Evolutionary conservation across 1,284 basidiomycete genomes (phyloP).

Genomic region (Ceratobasidium sp.): DNA sequence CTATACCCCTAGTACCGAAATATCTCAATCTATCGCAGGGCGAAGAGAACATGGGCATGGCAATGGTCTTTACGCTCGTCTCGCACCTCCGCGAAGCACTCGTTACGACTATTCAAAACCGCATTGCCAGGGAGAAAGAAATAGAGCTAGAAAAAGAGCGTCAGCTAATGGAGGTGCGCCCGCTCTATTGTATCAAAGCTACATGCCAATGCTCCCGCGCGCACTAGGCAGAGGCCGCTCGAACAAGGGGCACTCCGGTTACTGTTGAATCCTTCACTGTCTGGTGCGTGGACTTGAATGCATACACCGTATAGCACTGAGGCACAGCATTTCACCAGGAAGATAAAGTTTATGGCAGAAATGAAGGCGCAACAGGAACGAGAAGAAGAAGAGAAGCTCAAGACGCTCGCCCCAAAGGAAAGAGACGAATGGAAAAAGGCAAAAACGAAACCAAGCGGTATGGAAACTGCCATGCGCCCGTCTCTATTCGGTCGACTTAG

Average conservation of each 20-base stretch:
- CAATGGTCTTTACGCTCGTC: constrained; percentile 97
- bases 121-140: constrained; percentile 69
- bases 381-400: constrained; percentile 88
- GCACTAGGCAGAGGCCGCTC: constrained; percentile 84
- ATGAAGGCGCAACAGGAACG: constrained; percentile 69
- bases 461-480: constrained; percentile 50
- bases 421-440: constrained; percentile 87
- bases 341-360: constrained; percentile 80
- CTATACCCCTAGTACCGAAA: constrained; percentile 13
- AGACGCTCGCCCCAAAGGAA: constrained; percentile 83
- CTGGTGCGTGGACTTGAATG: constrained; percentile 61
- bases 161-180: constrained; percentile 77
- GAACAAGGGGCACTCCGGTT: constrained; percentile 91
- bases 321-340: constrained; percentile 58
- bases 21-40: constrained; percentile 67
- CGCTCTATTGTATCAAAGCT: not conserved
- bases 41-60: constrained; percentile 93
- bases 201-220: not conserved
- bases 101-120: constrained; percentile 70
- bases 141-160: constrained; percentile 80
- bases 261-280: constrained; percentile 83
- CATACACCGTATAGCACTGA: not conserved
- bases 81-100: constrained; percentile 88
- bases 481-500: constrained; percentile 18
- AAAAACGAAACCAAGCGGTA: constrained; percentile 78